Evolutionary conservation across 768 basidiomycete genomes (phyloP).

Genomic region (Boletus subparvulus): DNA sequence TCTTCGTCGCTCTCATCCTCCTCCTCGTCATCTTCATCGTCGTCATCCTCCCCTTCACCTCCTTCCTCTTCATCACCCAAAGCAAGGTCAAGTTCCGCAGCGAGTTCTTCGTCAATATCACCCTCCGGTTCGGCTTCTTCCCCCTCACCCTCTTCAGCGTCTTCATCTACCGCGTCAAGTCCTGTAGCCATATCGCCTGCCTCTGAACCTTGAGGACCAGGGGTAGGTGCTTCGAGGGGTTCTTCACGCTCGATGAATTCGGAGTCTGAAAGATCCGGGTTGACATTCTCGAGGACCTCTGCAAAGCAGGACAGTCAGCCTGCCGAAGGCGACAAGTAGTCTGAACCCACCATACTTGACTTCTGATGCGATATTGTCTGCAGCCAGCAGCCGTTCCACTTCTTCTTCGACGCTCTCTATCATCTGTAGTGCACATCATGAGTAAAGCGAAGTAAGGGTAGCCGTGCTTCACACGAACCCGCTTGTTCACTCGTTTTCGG

Average conservation of each 20-base stretch:
- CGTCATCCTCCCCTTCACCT: conserved; percentile 64
- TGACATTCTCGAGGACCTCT: conserved; percentile 89
- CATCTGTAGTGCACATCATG: conserved; percentile 47
- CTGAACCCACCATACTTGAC: conserved; percentile 67
- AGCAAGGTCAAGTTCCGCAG: conserved; percentile 85
- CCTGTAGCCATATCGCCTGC: conserved; percentile 61
- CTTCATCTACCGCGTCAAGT: conserved; percentile 52
- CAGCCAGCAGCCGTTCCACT: conserved; percentile 81
- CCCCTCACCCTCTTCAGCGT: conserved; percentile 57
- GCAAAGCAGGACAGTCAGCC: conserved; percentile 2
- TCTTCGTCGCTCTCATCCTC: conserved; percentile 59
- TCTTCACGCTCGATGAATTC: conserved; percentile 75
- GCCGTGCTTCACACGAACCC: conserved; percentile 45
- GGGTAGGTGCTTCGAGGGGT: conserved; percentile 64
- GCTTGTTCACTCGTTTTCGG: conserved; percentile 81
- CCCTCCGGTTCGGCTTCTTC: conserved; percentile 67
- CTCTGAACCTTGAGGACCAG: conserved; percentile 67
- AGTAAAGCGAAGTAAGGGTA: background rate
- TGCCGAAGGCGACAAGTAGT: background rate
- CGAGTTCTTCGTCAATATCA: conserved; percentile 86
- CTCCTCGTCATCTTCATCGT: conserved; percentile 59
- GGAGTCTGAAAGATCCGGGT: conserved; percentile 87
- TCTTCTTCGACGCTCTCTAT: conserved; percentile 95
- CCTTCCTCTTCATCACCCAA: conserved; percentile 65
- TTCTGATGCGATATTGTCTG: conserved; percentile 71